A percentile compares a stretch with the other conserved stretches of the same genome.
Evolutionary conservation across 805 yeast genomes (phyloP).

Genomic region (Yarrowia sp.): DNA sequence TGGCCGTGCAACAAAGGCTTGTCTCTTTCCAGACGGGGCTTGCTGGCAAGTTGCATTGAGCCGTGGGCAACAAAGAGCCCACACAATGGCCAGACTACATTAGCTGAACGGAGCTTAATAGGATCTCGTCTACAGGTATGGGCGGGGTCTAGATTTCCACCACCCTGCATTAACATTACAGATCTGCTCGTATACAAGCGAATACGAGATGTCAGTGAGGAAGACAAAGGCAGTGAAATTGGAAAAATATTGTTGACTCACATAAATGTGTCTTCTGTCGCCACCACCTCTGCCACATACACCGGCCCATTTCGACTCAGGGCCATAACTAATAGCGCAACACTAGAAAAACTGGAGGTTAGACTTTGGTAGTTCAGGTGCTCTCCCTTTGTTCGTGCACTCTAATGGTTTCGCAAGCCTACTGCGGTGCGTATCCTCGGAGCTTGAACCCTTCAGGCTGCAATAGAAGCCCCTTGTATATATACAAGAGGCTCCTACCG

Average conservation of each 20-base stretch:
- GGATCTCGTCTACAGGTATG: too few species aligned
- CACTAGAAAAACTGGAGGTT: not conserved
- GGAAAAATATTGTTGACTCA: too few species aligned
- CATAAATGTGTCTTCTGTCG: too few species aligned
- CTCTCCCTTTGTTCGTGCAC: not conserved
- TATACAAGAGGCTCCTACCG: too few species aligned
- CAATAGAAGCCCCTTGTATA: too few species aligned
- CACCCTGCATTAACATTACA: not conserved
- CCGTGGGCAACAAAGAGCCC: not conserved
- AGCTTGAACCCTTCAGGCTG: too few species aligned
- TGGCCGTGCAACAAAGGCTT: not conserved
- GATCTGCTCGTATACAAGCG: not conserved
- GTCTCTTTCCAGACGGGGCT: not conserved
- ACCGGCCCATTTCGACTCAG: too few species aligned
- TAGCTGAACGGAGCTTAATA: not conserved
- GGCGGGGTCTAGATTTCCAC: too few species aligned
- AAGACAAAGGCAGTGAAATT: too few species aligned
- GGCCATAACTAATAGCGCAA: constrained; percentile 5
- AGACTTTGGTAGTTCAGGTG: not conserved
- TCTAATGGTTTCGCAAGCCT: not conserved
- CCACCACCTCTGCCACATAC: too few species aligned
- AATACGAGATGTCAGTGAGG: not conserved
- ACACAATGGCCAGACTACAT: not conserved
- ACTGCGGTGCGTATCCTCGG: not conserved
- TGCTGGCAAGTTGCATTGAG: not conserved